Percentiles rank a stretch among this genome's conserved stretches.
phyloP scores from a whole-genome alignment of 306 rosid genomes.

The Fragaria ananassa region DNA sequence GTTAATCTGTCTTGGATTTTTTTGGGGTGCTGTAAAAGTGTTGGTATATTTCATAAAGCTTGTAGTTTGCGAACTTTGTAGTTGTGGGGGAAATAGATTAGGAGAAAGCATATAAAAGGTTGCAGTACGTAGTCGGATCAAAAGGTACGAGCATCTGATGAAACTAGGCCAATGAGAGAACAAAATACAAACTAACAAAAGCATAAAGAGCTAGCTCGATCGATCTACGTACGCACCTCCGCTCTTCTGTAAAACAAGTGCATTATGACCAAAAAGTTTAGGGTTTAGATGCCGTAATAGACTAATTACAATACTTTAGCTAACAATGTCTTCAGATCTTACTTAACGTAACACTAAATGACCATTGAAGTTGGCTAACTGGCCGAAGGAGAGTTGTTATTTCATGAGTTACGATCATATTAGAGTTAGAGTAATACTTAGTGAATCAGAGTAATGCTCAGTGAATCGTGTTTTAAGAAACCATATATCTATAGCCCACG shows the following conservation, averaged over 20 bases:
- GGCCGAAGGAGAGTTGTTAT: too few relatives aligned
- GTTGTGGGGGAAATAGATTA: slow-evolving; percentile 6
- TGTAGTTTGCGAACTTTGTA: background rate
- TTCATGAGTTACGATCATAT: too few relatives aligned
- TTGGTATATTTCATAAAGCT: background rate
- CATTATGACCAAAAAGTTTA: background rate
- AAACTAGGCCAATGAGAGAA: slow-evolving; percentile 5
- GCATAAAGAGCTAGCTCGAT: background rate
- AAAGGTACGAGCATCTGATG: slow-evolving; percentile 30
- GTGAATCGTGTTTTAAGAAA: too few relatives aligned
- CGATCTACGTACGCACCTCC: background rate
- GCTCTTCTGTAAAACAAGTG: background rate
- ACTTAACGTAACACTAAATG: background rate
- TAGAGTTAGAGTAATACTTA: too few relatives aligned
- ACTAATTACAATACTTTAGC: too few relatives aligned
- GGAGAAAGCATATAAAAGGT: background rate
- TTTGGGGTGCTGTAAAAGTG: background rate
- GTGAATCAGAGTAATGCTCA: too few relatives aligned
- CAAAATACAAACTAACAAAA: slow-evolving; percentile 21
- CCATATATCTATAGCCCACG: too few relatives aligned
- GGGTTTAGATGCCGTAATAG: background rate
- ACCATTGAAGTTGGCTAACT: too few relatives aligned
- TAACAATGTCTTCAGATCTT: too few relatives aligned
- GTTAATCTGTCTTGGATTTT: background rate
- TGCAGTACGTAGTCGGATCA: slow-evolving; percentile 3